phyloP scores from a whole-genome alignment of 306 rosid genomes.

The Ceratonia siliqua region DNA sequence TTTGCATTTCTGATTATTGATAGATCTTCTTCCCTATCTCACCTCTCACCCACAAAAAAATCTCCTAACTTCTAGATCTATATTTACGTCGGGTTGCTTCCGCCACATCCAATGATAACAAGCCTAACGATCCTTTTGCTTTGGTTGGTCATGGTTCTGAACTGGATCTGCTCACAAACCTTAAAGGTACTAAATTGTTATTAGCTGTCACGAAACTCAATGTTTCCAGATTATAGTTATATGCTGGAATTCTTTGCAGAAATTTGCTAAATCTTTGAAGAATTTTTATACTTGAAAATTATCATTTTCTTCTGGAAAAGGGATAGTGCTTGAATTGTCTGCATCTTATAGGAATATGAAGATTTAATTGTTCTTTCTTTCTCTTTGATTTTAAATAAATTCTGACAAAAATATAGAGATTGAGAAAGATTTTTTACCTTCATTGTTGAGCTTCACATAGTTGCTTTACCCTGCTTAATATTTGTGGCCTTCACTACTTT shows the following conservation, averaged over 20 bases:
- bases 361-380: not conserved
- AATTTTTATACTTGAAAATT: not conserved
- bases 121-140: not conserved
- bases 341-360: not conserved
- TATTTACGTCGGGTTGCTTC: conserved; percentile 3
- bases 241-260: not conserved
- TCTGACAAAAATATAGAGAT: not conserved
- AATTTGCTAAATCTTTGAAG: not conserved
- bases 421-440: conserved; percentile 1
- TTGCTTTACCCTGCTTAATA: not conserved
- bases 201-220: not conserved
- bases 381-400: not conserved
- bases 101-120: conserved; percentile 6
- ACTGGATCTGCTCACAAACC: not conserved
- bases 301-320: not conserved
- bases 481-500: not conserved
- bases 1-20: conserved; percentile 36
- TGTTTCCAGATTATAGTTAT: not conserved
- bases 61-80: conserved; percentile 14
- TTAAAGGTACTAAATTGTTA: not conserved
- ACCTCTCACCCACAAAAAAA: conserved; percentile 1
- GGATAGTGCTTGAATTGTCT: not conserved
- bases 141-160: conserved; percentile 13
- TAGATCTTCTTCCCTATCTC: conserved; percentile 36
- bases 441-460: conserved; percentile 6